phyloP scores from a whole-genome alignment of 768 basidiomycete species.

The Candolleomyces aberdarensis region DNA sequence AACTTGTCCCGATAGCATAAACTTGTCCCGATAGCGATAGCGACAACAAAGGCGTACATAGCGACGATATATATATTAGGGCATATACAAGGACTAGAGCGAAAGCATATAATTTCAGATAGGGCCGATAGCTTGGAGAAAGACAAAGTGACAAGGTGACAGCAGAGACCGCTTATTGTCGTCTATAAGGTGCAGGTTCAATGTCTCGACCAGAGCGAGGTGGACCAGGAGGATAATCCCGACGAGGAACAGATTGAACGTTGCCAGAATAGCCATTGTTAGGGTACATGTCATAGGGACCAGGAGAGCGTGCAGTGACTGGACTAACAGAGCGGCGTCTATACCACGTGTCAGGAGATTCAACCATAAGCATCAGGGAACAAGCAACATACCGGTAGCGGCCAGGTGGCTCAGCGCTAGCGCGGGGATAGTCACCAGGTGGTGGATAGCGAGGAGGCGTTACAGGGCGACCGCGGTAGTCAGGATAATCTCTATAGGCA shows the following conservation, averaged over 20 bases:
- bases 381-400: conserved; percentile 41
- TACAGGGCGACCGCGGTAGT: conserved; percentile 52
- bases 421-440: conserved; percentile 47
- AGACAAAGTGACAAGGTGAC: background rate
- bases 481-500: conserved; percentile 44
- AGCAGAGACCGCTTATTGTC: background rate
- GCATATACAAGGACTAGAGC: conserved; percentile 4
- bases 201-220: conserved; percentile 20
- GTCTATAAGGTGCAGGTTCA: conserved; percentile 10
- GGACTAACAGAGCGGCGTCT: conserved; percentile 78
- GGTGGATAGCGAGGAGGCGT: conserved; percentile 46
- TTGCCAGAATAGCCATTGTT: conserved; percentile 46
- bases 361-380: background rate
- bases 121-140: background rate
- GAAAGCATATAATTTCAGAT: conserved; percentile 4
- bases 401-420: conserved; percentile 39
- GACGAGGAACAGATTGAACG: conserved; percentile 31
- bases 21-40: background rate
- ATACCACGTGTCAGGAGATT: conserved; percentile 43
- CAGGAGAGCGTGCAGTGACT: conserved; percentile 42
- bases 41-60: background rate
- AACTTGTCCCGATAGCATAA: background rate
- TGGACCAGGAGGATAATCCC: conserved; percentile 24
- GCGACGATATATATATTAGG: conserved; percentile 1
- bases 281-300: conserved; percentile 51